These are phyloP conservation scores for Fusarium gaditjirri DNA, from an alignment of 2,329 filamentous ascomycete genomes.

Conservation along the genomic window DNA sequence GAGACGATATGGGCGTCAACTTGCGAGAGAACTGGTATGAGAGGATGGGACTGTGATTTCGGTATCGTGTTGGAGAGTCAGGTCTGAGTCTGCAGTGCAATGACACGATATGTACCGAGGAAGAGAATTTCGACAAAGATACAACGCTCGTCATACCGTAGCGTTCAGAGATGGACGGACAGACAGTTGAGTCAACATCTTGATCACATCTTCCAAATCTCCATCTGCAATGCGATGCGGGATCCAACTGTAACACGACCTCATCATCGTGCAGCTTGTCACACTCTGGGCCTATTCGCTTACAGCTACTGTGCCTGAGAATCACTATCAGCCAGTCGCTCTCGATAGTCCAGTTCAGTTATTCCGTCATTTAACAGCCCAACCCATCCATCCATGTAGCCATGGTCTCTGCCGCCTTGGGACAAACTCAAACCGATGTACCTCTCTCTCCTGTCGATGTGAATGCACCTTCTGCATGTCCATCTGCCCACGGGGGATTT, in stretches of 20 bases:
- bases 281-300: slow-evolving; percentile 26
- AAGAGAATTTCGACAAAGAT: neutral
- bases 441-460: neutral
- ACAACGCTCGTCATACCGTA: neutral
- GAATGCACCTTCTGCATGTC: neutral
- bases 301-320: slow-evolving; percentile 36
- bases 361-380: slow-evolving; percentile 14
- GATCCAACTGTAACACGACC: slow-evolving; percentile 30
- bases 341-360: neutral
- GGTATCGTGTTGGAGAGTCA: slow-evolving; percentile 19
- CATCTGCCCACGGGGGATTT: slow-evolving; percentile 11
- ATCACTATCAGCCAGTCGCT: slow-evolving; percentile 22
- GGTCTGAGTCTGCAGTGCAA: neutral
- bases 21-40: neutral
- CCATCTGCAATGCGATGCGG: slow-evolving; percentile 25
- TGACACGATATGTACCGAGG: neutral
- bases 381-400: slow-evolving; percentile 20
- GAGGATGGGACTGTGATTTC: neutral
- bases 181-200: neutral
- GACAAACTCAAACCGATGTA: slow-evolving; percentile 4
- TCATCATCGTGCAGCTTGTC: slow-evolving; percentile 41
- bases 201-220: slow-evolving; percentile 16
- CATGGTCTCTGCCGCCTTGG: slow-evolving; percentile 24
- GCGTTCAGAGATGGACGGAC: neutral
- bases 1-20: slow-evolving; percentile 39